Base-by-base conservation (phyloP, 306 rosid species). In the Dalbergia oliveri region DNA sequence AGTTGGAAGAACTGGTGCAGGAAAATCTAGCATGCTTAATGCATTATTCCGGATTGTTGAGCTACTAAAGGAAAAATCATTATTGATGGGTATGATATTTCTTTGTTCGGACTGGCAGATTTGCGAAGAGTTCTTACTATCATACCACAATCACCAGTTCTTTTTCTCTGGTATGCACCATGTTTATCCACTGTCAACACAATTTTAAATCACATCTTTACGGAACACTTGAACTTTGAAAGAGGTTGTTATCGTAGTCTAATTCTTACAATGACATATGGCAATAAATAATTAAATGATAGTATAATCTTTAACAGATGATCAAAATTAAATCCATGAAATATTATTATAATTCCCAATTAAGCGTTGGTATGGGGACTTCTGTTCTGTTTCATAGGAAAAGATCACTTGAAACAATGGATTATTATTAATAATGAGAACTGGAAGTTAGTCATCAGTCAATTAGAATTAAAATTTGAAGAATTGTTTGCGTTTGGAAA, bases 1-100 rank as follows among this genome's bases (percentile, higher is more conserved):
- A 37, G 97, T 94, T 66, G 97, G 98, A 85, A 90, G 98, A 86
- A 94, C 98, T 53, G 97, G 98, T 67, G 98, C 98, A 37, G 97
- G 98, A 58, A 94, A 94, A 75, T 94, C 98, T 62, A 92, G 98
- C 78, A 86, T 92, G 98, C 86, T 94, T n/a, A 94, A 91, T 79
- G 94, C 97, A 43, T 81, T 92, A 74, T 94, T 94, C 75, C 85
- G 98, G 44, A 91, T 94, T 11, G 93, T 94, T 31, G 98, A 94
- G 77, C 81, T 86, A 21, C 94, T 35, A 91, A 73, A 56, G 98
- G 98, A 81, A 88, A 87, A 66, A 89, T 94, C 59, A 79, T 74
- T 49, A 92, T 92, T 49, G 97, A 94, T 79, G 92, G 88, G 3
- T 87, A 83, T 81, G 92, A 94, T 72, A 81, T 92, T 83, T 64